Percentiles rank a stretch among this genome's conserved stretches.
phyloP scores from a whole-genome alignment of 192 early-diverging fungal genomes.

The Coemansia sp. region DNA sequence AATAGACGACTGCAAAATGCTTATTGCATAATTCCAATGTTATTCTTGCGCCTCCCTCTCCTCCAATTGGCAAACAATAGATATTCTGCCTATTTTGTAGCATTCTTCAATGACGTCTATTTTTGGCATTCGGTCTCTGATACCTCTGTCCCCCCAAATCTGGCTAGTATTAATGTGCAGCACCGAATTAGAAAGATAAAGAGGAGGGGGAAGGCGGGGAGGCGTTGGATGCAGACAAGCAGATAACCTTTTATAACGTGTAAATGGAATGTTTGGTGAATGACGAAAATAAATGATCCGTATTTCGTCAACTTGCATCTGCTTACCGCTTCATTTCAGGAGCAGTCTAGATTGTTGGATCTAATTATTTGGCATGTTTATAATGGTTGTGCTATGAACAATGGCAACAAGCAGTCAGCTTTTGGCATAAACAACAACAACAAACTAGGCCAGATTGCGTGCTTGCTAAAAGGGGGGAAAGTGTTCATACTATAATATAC shows the following conservation, averaged over 20 bases:
- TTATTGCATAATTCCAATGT: neutral
- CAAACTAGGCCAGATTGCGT: too few species aligned
- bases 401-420: neutral
- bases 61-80: neutral
- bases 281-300: neutral
- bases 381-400: neutral
- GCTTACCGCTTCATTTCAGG: slow-evolving; percentile 1
- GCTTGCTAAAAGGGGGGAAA: neutral
- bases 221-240: neutral
- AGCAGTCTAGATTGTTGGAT: neutral
- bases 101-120: neutral
- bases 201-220: neutral
- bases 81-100: neutral
- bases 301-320: neutral
- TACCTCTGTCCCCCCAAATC: neutral
- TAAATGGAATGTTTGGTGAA: neutral
- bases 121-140: neutral
- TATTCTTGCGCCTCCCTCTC: neutral
- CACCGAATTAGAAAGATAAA: neutral
- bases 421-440: neutral
- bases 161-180: neutral
- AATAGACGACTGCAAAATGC: neutral
- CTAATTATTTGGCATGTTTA: slow-evolving; percentile 1
- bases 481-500: neutral
- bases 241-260: neutral